phyloP scores from a whole-genome alignment of 2,329 filamentous ascomycete genomes.

The Pseudopyricularia cyperi region DNA sequence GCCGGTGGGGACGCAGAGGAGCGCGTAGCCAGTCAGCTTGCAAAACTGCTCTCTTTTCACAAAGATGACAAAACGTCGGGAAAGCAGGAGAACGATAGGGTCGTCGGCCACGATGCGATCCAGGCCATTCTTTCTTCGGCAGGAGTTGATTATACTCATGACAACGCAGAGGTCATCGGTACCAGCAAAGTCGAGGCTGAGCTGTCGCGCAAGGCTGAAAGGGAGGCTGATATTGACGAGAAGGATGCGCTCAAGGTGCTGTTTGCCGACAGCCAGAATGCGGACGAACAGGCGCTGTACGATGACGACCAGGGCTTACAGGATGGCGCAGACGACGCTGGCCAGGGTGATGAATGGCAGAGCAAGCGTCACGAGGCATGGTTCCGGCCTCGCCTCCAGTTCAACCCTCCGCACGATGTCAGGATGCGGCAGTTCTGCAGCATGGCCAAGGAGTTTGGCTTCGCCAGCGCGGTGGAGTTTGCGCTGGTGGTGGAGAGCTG shows the following conservation, averaged over 20 bases:
- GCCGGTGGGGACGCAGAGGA: constrained; percentile 36
- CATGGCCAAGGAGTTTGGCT: constrained; percentile 73
- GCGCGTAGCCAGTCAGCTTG: constrained; percentile 61
- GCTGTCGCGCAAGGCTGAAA: constrained; percentile 62
- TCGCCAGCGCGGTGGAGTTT: constrained; percentile 66
- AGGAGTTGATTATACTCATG: constrained; percentile 89
- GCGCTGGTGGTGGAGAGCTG: constrained; percentile 81
- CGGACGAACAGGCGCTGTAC: constrained; percentile 10
- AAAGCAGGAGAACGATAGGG: constrained; percentile 10
- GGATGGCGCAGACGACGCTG: neutral
- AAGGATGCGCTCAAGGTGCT: constrained; percentile 36
- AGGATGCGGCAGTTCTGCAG: constrained; percentile 75
- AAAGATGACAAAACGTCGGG: constrained; percentile 14
- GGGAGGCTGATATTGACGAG: neutral
- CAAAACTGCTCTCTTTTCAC: constrained; percentile 36
- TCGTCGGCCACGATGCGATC: constrained; percentile 53
- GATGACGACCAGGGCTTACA: constrained; percentile 4
- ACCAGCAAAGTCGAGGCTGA: constrained; percentile 83
- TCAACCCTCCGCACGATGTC: constrained; percentile 63
- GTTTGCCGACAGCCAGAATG: constrained; percentile 38
- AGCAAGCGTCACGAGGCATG: neutral
- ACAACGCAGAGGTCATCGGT: constrained; percentile 91
- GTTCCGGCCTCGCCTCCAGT: constrained; percentile 32
- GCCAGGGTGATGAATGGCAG: neutral
- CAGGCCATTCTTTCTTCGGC: constrained; percentile 79